Conservation (phyloP, 140 eudicot species). For the Senecio squalidus region DNA sequence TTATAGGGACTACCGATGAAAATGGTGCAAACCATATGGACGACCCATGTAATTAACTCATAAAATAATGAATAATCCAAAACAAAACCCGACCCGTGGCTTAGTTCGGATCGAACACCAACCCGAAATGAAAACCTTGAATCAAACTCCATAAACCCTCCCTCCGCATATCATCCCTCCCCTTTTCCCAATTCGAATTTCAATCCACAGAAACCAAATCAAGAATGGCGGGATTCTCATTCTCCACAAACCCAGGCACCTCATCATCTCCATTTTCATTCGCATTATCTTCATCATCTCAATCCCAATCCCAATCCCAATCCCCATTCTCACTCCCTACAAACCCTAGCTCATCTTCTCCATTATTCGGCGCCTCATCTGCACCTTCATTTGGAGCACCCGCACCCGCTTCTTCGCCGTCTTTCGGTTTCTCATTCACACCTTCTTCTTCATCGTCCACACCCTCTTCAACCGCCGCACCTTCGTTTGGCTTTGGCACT, state of each 20-base stretch:
- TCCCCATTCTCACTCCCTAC: conserved; percentile 25
- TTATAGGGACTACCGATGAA: too few relatives aligned
- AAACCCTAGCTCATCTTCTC: conserved; percentile 37
- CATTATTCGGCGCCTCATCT: conserved; percentile 33
- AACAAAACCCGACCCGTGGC: neutral
- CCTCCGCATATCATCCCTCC: conserved; percentile 21
- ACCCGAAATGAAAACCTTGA: conserved; percentile 9
- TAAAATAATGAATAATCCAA: neutral
- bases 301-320: too few relatives aligned
- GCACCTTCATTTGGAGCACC: conserved; percentile 35
- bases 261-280: conserved; percentile 26
- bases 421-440: conserved; percentile 24
- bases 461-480: conserved; percentile 19
- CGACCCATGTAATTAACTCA: too few relatives aligned
- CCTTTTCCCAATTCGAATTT: conserved; percentile 11
- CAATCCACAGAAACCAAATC: neutral
- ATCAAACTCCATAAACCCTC: conserved; percentile 20
- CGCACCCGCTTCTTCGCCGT: conserved; percentile 19
- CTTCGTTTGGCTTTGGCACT: conserved; percentile 13
- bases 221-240: conserved; percentile 54
- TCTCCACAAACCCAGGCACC: conserved; percentile 21
- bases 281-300: conserved; percentile 21
- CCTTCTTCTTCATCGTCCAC: conserved; percentile 34
- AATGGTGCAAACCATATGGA: too few relatives aligned
- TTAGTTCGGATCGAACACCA: neutral